phyloP scores from a whole-genome alignment of 306 rosid species.

The Sicyos edulis region DNA sequence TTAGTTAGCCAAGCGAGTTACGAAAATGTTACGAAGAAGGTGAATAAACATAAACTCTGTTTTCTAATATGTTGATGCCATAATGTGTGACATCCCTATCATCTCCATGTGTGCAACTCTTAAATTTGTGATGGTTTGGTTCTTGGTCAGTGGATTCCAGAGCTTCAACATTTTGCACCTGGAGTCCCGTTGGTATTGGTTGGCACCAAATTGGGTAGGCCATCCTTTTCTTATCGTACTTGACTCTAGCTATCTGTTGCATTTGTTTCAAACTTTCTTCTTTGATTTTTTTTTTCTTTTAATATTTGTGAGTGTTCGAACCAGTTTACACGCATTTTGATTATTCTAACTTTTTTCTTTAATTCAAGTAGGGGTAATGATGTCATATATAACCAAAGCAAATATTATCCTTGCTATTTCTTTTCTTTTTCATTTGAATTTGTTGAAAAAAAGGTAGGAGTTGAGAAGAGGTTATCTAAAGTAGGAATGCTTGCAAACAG shows the following conservation, averaged over 20 bases:
- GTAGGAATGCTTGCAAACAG: slow-evolving; percentile 12
- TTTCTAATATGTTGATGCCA: background rate
- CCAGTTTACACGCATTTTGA: no score
- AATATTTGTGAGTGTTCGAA: no score
- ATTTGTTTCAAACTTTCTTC: background rate
- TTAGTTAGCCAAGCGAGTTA: slow-evolving; percentile 81
- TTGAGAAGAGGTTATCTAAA: background rate
- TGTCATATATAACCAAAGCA: background rate
- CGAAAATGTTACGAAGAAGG: slow-evolving; percentile 79
- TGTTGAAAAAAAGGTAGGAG: background rate
- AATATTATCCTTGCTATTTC: background rate
- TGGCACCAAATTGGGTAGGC: slow-evolving; percentile 79
- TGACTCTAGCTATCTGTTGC: background rate
- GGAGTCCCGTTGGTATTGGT: slow-evolving; percentile 69
- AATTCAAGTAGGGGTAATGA: background rate
- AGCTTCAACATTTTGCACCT: slow-evolving; percentile 84
- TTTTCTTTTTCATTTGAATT: background rate
- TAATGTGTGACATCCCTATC: background rate
- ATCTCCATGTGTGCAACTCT: slow-evolving; percentile 1
- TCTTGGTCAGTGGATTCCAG: slow-evolving; percentile 77
- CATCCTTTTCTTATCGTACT: background rate
- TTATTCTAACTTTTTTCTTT: background rate
- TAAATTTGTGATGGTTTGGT: background rate
- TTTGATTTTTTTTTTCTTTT: no score
- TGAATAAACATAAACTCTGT: background rate